Base-by-base conservation (phyloP, 805 yeast species). In the Pichia nanzhaoensis region DNA sequence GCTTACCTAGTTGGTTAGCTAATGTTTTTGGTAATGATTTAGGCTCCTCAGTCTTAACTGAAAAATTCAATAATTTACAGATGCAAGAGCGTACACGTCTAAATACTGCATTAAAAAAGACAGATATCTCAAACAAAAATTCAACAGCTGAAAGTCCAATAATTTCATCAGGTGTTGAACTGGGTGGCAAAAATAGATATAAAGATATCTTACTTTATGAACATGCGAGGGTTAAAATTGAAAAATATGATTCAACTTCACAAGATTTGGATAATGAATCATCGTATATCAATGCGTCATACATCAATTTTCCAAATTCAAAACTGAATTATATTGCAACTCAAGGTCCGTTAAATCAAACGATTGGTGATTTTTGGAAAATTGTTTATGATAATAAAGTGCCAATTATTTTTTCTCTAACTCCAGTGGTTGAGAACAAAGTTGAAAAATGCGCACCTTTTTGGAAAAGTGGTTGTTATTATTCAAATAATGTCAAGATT, bases 191-290 rank as follows among this genome's bases (percentile, higher is more conserved):
- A 57, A 88, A 90, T 62, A 67, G 98, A 48, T 90, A 90, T 68
- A 84, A 85, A 55, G 95, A 90, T 60, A 85, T 90, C 36, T 82
- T 84, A 56, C 89, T 95, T 4, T 90, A 77, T 63, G 95, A 86
- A 58, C 91, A 85, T 56, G 76, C 95, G 4, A 70, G 96, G 47
- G 96, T 91, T 12, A 76, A 75, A 48, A 66, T 86, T 39, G 24
- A 33, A 4, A 37, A 35, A 31, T 19, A 39, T 39, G 48, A 47
- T 34, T 28, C 33, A 5, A 40, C 47, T 5, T 51, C 48, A 21
- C 44, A 48, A 36, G 66, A 58, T 43, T 41, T 54, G 22, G 61
- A 57, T 38, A 44, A 67, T 44, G 86, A 82, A 59, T 45, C 56
- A 1, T 55, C 60, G 3, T 90, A 90, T 61, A 87, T 90, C 55